Evolutionary conservation across 2,329 filamentous ascomycete genomes (phyloP), one percentile per base, ranked within the genome.

Genomic region (Fusarium nanum): DNA sequence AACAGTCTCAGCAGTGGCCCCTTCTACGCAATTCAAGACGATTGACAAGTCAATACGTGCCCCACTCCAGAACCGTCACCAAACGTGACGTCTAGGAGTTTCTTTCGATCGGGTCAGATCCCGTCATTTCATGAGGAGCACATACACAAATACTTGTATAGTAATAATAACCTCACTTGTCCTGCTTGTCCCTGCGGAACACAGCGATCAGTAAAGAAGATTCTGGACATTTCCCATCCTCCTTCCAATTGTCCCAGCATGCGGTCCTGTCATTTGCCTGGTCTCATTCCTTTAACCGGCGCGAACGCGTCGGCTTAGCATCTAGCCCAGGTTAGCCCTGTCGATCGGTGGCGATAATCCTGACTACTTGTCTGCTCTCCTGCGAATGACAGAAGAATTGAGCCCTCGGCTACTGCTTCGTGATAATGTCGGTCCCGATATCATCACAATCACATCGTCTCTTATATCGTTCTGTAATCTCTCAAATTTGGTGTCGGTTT

Each of bases 271-370:
- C 40, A 56, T 56, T 25, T 47, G n/a, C 37, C 50, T 52, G 40
- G 44, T 40, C 67, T 44, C 62, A 56, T 67, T 67, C 49, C 45
- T 50, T 46, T 18, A 34, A 46, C 48, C 40, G 41, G 42, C 48
- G 52, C 53, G 60, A 52, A 59, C 62, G 41, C 40, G 52, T 59
- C 23, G 65, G 59, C 48, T 63, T 49, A 56, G 52, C 49, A 64
- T 55, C 59, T 56, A 67, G 59, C 52, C 63, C 57, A 47, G 58
- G 45, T 62, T 74, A 71, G 67, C 55, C 65, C 53, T 60, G 72
- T 69, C 70, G 72, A 74, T 74, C 25, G 59, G 72, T 75, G 72
- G 72, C 70, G 49, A 70, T 48, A 27, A 42, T 45, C 30, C 49
- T 56, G 58, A 55, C 34, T 42, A 25, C 16, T 20, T 27, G 34